These are phyloP conservation scores for Drosera capensis DNA, from an alignment of 148 eudicot species.

Conservation along the genomic window DNA sequence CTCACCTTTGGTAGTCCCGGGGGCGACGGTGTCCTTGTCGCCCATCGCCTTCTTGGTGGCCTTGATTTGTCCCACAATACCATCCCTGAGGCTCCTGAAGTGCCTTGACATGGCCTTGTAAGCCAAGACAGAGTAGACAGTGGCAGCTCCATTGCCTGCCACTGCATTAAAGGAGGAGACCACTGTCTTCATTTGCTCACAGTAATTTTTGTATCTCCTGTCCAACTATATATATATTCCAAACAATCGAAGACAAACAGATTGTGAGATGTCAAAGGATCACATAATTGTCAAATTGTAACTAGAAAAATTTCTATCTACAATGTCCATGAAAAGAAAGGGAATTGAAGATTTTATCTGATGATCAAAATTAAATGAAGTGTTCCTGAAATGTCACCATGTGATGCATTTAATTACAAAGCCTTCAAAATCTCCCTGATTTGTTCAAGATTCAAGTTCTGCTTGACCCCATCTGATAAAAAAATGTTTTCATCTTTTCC, in stretches of 20 bases:
- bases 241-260: not conserved
- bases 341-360: conserved; percentile 14
- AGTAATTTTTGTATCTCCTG: conserved; percentile 74
- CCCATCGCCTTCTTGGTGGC: conserved; percentile 66
- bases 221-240: conserved; percentile 46
- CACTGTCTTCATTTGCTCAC: conserved; percentile 73
- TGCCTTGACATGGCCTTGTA: conserved; percentile 96
- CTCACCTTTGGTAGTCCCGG: conserved; percentile 60
- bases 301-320: not conserved
- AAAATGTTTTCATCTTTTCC: not conserved
- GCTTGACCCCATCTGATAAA: not conserved
- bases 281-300: not conserved
- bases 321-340: conserved; percentile 9
- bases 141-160: conserved; percentile 56
- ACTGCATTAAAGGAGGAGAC: conserved; percentile 65
- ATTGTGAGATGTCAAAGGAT: not conserved
- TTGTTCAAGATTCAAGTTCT: conserved; percentile 23
- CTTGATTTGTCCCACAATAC: conserved; percentile 58
- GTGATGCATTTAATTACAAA: conserved; percentile 52
- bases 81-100: conserved; percentile 66
- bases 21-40: conserved; percentile 38
- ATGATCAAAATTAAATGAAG: conserved; percentile 29
- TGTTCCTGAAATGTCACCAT: conserved; percentile 28
- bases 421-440: conserved; percentile 25
- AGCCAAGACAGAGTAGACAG: conserved; percentile 56